Conservation (phyloP, 116 monocot species). For the Papilionanthe hybrid region DNA sequence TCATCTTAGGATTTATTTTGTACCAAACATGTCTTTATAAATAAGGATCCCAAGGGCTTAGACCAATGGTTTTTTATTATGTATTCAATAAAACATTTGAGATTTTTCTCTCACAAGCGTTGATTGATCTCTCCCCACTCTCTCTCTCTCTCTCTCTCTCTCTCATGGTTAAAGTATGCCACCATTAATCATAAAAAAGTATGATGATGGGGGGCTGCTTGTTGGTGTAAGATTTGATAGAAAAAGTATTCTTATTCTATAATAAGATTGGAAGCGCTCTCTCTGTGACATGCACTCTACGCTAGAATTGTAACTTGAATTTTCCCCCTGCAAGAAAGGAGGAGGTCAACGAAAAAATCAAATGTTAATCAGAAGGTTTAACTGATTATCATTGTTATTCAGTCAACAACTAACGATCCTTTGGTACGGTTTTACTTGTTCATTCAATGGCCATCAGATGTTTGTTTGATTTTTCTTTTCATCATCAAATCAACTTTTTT, state of each 20-base stretch:
- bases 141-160: background rate
- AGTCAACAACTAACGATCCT: background rate
- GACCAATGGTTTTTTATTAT: background rate
- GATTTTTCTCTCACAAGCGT: background rate
- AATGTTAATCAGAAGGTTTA: background rate
- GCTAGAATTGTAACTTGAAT: background rate
- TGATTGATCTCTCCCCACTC: background rate
- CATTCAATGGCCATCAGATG: background rate
- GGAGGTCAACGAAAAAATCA: background rate
- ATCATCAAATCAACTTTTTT: background rate
- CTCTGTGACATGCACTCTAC: background rate
- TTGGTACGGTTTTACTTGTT: background rate
- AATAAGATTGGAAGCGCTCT: no score
- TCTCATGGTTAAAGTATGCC: background rate
- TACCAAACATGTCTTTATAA: background rate
- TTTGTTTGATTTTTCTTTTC: background rate
- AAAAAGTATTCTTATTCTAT: background rate
- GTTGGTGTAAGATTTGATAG: slow-evolving; percentile 3
- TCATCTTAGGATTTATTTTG: background rate
- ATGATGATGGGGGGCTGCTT: background rate
- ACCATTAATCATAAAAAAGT: background rate
- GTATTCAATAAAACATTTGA: background rate
- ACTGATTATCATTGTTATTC: background rate
- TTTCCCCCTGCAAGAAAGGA: background rate
- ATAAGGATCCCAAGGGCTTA: background rate